phyloP scores from a whole-genome alignment of 202 grass and related monocot genomes.

The Alloteropsis angusta region DNA sequence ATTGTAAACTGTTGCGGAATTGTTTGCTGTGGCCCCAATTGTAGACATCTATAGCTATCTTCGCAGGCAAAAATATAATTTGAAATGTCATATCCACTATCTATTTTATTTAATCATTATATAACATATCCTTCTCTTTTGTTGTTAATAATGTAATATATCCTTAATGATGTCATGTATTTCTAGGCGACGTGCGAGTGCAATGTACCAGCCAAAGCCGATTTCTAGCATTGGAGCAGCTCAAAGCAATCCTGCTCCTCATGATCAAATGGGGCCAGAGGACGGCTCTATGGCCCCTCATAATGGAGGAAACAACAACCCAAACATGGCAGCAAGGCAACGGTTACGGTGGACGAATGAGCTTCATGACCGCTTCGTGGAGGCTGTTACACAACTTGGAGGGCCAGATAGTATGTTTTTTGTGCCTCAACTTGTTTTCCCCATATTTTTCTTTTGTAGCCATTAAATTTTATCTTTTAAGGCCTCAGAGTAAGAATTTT shows the following conservation, averaged over 20 bases:
- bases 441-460: background rate
- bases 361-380: constrained; percentile 73
- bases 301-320: constrained; percentile 29
- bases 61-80: background rate
- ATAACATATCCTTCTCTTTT: background rate
- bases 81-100: background rate
- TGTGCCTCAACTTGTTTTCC: background rate
- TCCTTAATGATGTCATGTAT: background rate
- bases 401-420: constrained; percentile 70
- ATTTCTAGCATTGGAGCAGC: constrained; percentile 33
- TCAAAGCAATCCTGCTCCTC: constrained; percentile 6
- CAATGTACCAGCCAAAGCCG: constrained; percentile 47
- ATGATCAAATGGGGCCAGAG: constrained; percentile 26
- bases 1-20: background rate
- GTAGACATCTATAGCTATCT: background rate
- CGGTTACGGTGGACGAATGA: constrained; percentile 76
- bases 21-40: background rate
- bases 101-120: background rate
- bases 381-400: constrained; percentile 70
- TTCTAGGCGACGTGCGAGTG: constrained; percentile 32
- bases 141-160: background rate
- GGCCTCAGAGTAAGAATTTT: background rate
- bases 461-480: background rate
- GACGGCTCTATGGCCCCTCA: background rate
- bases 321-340: constrained; percentile 46